A percentile compares a stretch with the other conserved stretches of the same genome.
phyloP scores from a whole-genome alignment of 1,284 basidiomycete genomes.

The Ganoderma multipileum region DNA sequence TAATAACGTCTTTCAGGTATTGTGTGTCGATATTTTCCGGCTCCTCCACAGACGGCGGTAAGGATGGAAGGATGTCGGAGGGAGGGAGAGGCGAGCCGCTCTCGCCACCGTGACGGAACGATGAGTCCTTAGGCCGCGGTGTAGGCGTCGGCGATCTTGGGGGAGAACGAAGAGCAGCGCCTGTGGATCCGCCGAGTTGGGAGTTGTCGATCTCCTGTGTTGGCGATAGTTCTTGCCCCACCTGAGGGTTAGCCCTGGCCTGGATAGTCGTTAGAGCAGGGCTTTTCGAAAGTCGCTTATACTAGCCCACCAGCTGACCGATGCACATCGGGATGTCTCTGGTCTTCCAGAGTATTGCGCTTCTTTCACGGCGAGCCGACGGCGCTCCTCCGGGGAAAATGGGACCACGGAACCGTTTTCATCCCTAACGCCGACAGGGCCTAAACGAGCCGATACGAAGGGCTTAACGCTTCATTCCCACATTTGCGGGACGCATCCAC shows the following conservation, averaged over 20 bases:
- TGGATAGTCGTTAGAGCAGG: conserved; percentile 6
- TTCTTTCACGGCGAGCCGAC: conserved; percentile 47
- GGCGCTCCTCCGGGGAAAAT: conserved; percentile 42
- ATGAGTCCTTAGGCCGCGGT: conserved; percentile 8
- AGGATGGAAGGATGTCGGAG: conserved; percentile 41
- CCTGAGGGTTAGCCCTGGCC: conserved; percentile 16
- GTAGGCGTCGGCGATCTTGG: conserved; percentile 32
- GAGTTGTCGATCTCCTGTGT: conserved; percentile 39
- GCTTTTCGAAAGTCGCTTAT: neutral
- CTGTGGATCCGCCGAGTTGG: conserved; percentile 34
- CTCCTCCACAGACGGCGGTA: conserved; percentile 19
- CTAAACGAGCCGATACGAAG: conserved; percentile 24
- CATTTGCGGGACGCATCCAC: neutral
- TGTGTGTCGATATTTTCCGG: conserved; percentile 46
- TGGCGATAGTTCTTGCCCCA: conserved; percentile 21
- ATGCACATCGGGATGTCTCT: conserved; percentile 63
- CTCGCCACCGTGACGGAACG: neutral
- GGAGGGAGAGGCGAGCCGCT: conserved; percentile 42
- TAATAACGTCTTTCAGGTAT: conserved; percentile 48
- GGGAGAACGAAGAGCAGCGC: conserved; percentile 18
- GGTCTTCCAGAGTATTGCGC: conserved; percentile 57
- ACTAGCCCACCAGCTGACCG: conserved; percentile 55
- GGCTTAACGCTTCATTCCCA: conserved; percentile 2
- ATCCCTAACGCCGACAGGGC: conserved; percentile 42
- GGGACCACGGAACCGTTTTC: conserved; percentile 42